Conservation (phyloP, 169 alveolate species). For the Cyclospora cayetanensis region DNA sequence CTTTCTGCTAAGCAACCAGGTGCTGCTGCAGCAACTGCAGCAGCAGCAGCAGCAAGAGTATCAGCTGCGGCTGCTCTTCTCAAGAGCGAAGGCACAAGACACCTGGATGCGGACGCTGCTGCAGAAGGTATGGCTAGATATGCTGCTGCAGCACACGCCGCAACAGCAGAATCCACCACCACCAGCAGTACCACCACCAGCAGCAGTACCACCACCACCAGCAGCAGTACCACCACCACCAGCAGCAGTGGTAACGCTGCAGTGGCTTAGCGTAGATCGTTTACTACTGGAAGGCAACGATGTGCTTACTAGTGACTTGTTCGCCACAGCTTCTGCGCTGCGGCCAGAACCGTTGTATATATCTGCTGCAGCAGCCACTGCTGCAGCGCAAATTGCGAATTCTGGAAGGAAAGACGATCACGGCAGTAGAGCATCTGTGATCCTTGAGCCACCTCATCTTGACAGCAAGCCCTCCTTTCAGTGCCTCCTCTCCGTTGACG, state of each 20-base stretch:
- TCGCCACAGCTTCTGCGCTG: background rate
- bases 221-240: background rate
- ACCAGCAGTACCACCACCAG: background rate
- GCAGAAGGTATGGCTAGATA: background rate
- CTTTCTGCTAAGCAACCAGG: no score
- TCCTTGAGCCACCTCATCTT: background rate
- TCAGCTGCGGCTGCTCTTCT: background rate
- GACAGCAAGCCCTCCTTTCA: background rate
- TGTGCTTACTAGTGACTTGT: background rate
- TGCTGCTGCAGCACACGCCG: conserved; percentile 1
- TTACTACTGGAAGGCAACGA: background rate
- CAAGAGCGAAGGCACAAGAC: background rate
- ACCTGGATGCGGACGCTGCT: background rate
- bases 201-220: background rate
- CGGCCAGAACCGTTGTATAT: conserved; percentile 1
- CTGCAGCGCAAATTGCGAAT: background rate
- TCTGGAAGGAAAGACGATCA: background rate
- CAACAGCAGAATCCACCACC: no score
- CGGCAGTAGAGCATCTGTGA: background rate
- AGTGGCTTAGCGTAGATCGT: background rate
- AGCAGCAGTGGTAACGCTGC: conserved; percentile 39
- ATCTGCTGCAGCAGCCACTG: conserved; percentile 25
- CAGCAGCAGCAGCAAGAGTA: conserved; percentile 12
- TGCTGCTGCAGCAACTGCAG: background rate
- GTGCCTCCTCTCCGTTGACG: background rate